Conservation (phyloP, 176 grass and related monocot genomes). For the Zea luxurians region DNA sequence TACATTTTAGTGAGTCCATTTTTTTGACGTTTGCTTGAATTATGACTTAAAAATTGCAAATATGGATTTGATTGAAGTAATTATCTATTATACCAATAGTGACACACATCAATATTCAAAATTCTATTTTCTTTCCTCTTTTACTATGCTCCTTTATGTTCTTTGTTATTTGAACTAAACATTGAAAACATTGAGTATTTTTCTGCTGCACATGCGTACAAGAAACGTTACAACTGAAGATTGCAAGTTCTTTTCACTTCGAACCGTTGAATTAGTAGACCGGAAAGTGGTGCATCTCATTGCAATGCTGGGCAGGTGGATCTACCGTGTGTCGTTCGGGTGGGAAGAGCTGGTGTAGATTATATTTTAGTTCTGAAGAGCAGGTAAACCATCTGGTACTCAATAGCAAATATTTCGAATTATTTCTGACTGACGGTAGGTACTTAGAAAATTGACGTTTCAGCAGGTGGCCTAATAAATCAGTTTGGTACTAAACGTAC, state of each 20-base stretch:
- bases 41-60: background rate
- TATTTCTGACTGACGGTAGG: slow-evolving; percentile 22
- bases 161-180: background rate
- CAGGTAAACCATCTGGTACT: background rate
- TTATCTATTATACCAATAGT: background rate
- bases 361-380: slow-evolving; percentile 28
- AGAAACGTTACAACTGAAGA: slow-evolving; percentile 73
- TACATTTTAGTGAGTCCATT: background rate
- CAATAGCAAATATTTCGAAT: background rate
- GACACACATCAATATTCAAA: background rate
- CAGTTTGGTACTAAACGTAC: too few species aligned
- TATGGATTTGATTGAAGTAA: slow-evolving; percentile 15
- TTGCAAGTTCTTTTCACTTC: slow-evolving; percentile 76
- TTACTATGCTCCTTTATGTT: background rate
- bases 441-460: slow-evolving; percentile 11
- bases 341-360: slow-evolving; percentile 14
- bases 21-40: slow-evolving; percentile 1
- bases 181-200: slow-evolving; percentile 39
- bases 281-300: slow-evolving; percentile 57
- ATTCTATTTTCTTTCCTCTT: background rate
- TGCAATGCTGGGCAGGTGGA: slow-evolving; percentile 83
- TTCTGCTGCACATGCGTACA: slow-evolving; percentile 54
- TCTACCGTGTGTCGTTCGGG: slow-evolving; percentile 45
- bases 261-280: slow-evolving; percentile 54
- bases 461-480: background rate